Evolutionary conservation across 768 basidiomycete genomes (phyloP).

Genomic region (Dentipellis sp.): DNA sequence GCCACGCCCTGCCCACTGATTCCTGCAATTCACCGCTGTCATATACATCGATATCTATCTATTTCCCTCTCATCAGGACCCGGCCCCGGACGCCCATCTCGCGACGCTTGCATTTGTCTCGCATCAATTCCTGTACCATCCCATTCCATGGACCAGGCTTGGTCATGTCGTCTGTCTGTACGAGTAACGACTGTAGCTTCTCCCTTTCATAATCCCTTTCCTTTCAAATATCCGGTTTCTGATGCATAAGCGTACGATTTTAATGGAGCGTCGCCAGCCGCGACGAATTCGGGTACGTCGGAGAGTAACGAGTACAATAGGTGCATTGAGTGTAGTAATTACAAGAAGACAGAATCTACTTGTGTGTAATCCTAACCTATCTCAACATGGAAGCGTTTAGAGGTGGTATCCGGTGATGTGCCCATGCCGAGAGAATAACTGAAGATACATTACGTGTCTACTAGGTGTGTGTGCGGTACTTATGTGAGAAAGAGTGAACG

Average conservation of each 20-base stretch:
- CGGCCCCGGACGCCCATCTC: background rate
- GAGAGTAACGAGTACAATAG: background rate
- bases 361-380: background rate
- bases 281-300: too few relatives aligned
- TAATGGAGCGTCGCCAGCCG: background rate
- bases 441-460: background rate
- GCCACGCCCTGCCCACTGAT: background rate
- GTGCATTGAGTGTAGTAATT: background rate
- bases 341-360: background rate
- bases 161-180: background rate
- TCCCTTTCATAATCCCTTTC: background rate
- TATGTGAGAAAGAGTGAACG: background rate
- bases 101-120: background rate
- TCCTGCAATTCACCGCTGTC: background rate
- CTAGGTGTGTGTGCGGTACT: background rate
- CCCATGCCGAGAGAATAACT: background rate
- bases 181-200: background rate
- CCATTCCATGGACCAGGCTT: background rate
- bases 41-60: background rate
- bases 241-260: background rate
- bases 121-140: background rate
- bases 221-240: background rate
- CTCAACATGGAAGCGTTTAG: background rate
- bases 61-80: background rate
- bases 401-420: background rate